A percentile compares a stretch with the other conserved stretches of the same genome.
Conservation (phyloP, 352 stramenopile species). For the Phytophthora sp. region DNA sequence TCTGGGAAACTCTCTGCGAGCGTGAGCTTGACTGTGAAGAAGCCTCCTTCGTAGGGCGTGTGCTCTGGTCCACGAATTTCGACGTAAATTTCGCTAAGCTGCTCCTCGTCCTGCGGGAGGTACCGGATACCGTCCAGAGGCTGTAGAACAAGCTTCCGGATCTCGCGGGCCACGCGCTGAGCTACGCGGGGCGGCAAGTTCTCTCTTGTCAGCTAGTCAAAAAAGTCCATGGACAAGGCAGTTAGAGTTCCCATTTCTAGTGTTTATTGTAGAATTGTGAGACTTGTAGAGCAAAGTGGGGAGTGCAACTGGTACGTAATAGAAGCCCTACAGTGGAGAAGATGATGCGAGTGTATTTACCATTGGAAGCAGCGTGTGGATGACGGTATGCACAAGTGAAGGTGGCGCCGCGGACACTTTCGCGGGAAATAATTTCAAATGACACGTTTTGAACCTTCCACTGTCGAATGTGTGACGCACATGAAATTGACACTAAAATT, state of each 20-base stretch:
- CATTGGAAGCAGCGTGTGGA: constrained; percentile 26
- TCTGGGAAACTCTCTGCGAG: constrained; percentile 89
- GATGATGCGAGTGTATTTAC: constrained; percentile 24
- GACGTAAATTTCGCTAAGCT: constrained; percentile 93
- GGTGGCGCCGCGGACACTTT: constrained; percentile 24
- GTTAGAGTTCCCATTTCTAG: constrained; percentile 20
- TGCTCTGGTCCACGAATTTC: constrained; percentile 97
- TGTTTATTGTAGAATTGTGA: background rate
- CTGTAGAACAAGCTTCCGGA: constrained; percentile 89
- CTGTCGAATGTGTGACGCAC: constrained; percentile 14
- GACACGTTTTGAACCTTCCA: background rate
- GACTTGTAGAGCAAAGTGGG: background rate
- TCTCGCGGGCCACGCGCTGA: constrained; percentile 92
- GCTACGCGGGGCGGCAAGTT: constrained; percentile 91
- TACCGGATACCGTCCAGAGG: constrained; percentile 94
- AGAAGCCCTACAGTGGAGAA: constrained; percentile 1
- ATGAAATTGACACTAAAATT: constrained; percentile 8
- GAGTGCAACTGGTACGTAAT: constrained; percentile 4
- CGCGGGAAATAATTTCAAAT: constrained; percentile 39
- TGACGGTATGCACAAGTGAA: constrained; percentile 16
- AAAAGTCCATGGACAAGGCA: constrained; percentile 3
- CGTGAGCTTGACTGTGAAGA: constrained; percentile 97
- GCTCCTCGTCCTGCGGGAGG: constrained; percentile 90
- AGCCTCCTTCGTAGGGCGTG: constrained; percentile 97
- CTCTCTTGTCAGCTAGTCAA: constrained; percentile 47